Percentiles rank a stretch among this genome's conserved stretches.
Conservation (phyloP, 495 filamentous ascomycete genomes). For the Aspergillus avenaceus region DNA sequence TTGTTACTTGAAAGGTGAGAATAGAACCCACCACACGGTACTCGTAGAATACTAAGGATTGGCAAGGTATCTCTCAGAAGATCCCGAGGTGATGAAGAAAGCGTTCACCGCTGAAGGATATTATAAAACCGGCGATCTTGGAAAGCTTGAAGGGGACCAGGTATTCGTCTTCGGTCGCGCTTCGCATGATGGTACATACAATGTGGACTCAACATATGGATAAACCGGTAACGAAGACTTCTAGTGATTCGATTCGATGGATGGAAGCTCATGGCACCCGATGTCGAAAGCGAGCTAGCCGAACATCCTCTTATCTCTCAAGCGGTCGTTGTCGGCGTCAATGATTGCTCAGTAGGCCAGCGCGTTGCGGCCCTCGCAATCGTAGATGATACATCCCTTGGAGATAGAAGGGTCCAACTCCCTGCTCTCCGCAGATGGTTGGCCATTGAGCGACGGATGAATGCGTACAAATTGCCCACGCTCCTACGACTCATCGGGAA, state of each 20-base stretch:
- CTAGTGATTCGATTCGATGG: background rate
- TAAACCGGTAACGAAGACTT: background rate
- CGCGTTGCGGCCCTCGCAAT: background rate
- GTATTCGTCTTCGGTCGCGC: background rate
- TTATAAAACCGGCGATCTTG: background rate
- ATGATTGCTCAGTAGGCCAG: background rate
- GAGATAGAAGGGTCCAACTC: background rate
- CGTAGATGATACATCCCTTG: background rate
- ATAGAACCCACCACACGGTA: too few relatives aligned
- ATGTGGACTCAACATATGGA: background rate
- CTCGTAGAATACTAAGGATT: background rate
- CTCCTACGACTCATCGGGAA: background rate
- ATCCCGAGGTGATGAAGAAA: background rate
- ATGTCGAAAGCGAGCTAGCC: background rate
- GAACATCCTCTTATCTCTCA: background rate
- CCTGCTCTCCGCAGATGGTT: background rate
- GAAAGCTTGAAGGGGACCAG: background rate
- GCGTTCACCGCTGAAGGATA: background rate
- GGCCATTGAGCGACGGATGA: background rate
- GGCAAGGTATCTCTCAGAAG: background rate
- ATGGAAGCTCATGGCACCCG: background rate
- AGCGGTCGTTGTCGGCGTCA: background rate
- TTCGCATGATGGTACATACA: background rate
- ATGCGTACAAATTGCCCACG: background rate
- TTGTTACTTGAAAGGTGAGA: background rate